Evolutionary conservation across 148 eudicot genomes (phyloP).

Genomic region (Silene uniflora): DNA sequence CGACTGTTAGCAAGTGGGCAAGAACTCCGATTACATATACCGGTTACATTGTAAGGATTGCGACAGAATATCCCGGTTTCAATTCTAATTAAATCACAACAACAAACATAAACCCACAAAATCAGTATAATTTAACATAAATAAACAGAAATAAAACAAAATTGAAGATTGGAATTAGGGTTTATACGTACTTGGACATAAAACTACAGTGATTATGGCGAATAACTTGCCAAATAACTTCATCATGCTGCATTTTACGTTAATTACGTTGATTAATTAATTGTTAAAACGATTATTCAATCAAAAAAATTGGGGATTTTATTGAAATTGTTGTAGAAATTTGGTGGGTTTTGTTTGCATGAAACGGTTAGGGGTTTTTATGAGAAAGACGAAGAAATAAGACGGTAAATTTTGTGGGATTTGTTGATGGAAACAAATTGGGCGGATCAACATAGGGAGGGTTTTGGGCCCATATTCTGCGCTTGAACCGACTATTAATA

Average conservation of each 20-base stretch:
- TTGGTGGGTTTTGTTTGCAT: neutral
- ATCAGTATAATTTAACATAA: neutral
- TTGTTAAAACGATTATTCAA: neutral
- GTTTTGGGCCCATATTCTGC: too few relatives aligned
- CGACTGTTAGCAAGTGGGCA: conserved; percentile 98
- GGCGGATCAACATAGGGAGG: too few relatives aligned
- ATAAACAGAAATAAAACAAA: neutral
- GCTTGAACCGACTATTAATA: too few relatives aligned
- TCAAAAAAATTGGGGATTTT: neutral
- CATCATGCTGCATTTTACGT: conserved; percentile 87
- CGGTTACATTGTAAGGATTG: conserved; percentile 92
- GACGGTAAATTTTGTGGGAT: too few relatives aligned
- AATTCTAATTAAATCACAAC: conserved; percentile 40
- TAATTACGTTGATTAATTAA: neutral
- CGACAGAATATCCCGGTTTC: conserved; percentile 86
- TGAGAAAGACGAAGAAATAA: too few relatives aligned
- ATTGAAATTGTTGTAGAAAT: neutral
- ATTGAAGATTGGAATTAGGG: neutral
- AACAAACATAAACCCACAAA: neutral
- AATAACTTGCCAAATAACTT: conserved; percentile 94
- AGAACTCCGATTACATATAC: conserved; percentile 93
- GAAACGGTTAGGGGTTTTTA: conserved; percentile 4
- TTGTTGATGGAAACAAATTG: too few relatives aligned
- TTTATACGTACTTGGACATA: conserved; percentile 68
- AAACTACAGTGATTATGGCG: conserved; percentile 93